Base-by-base conservation (phyloP, 129 eudicot species). In the Centella asiatica region DNA sequence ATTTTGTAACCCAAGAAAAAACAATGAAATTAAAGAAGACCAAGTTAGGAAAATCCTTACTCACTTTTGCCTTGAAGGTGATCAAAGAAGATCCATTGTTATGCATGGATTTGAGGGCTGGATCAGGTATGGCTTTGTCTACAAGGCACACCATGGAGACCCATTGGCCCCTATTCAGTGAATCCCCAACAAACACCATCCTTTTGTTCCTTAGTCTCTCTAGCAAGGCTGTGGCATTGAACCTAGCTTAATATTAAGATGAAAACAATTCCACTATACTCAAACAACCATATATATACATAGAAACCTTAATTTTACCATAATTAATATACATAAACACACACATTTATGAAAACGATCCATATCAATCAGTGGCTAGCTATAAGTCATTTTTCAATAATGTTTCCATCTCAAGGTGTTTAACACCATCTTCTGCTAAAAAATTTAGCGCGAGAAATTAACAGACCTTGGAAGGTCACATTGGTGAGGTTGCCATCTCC, bases 401-500 rank as follows among this genome's bases (percentile, higher is more conserved):
- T n/a, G n/a, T n/a, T n/a, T n/a, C n/a, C n/a, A n/a, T n/a, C n/a
- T n/a, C n/a, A n/a, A n/a, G n/a, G n/a, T n/a, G n/a, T n/a, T n/a
- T n/a, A n/a, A n/a, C n/a, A n/a, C n/a, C n/a, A n/a, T n/a, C n/a
- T n/a, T n/a, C n/a, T n/a, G n/a, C n/a, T n/a, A n/a, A n/a, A n/a
- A n/a, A n/a, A n/a, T n/a, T n/a, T n/a, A n/a, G 57, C n/a, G 11
- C 6, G 7, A 54, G 62, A 56, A 26, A 32, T 13, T 14, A 23
- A 56, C 26, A 56, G 36, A 68, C 87, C 85, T 81, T 69, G 85
- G 88, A 52, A 85, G 88, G 45, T 85, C 76, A 68, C 94, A 85
- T 23, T 68, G 67, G 59, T 76, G 77, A 44, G 94, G 94, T 50
- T 85, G 85, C 94, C 94, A 85, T 56, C 83, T 81, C 94, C 94